Evolutionary conservation across 83 land plant species (phyloP), one percentile per base, ranked within the genome.

Genomic region (Thuja plicata): DNA sequence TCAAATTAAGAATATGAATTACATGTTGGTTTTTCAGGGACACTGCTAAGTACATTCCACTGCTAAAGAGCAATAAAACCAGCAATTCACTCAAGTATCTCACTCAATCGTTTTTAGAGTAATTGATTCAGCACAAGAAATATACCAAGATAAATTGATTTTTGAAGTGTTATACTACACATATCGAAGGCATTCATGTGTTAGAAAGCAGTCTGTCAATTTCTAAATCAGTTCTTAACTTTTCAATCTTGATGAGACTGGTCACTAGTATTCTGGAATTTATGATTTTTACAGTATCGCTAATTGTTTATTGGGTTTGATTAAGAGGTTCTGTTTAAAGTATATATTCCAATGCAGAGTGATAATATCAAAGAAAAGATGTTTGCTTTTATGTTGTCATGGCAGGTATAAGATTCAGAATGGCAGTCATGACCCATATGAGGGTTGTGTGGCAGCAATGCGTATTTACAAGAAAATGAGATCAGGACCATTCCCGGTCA

Each of bases 31-130:
- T 81, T n/a, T 83, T 84, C 92, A 96, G 98, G 88, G 97, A 96
- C 85, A 96, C 97, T 38, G 95, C 97, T 46, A 92, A 88, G 34
- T 96, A 96, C 80, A 93, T 70, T 43, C 97, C 96, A 40, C 88
- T 96, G 40, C 86, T 95, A 92, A 96, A 92, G 87, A 96, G 97
- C 52, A 96, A 91, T 78, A 82, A 93, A 45, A 88, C 92, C 71
- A 93, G 97, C 89, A 92, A 93, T 91, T 92, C 94, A 40, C 94
- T 96, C 74, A 93, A 94, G 87, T 91, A 94, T 92, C 94, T 96
- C n/a, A 89, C 94, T 45, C 71, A 89, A 84, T 89, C 94, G 13
- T 95, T 92, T 87, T 76, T 96, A n/a, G 96, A 97, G 98, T 89
- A 88, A 93, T 91, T 89, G 32, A 43, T 76, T 35, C 71, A 80